A percentile compares a stretch with the other conserved stretches of the same genome.
Evolutionary conservation across 768 basidiomycete genomes (phyloP).

Genomic region (Podaxis sp.): DNA sequence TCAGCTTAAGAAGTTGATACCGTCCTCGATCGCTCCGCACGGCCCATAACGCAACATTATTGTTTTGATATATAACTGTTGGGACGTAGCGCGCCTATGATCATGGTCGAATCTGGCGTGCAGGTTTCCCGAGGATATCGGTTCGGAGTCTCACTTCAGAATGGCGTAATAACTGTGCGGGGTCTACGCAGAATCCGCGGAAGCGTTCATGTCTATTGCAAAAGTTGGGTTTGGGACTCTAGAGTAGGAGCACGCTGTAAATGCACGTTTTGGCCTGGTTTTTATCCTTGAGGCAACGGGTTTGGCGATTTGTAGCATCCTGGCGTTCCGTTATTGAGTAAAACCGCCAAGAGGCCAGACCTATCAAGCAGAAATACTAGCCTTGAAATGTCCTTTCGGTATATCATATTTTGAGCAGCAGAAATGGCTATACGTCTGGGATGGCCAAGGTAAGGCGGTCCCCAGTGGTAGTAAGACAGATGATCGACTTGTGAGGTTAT

Average conservation of each 20-base stretch:
- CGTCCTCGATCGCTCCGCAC: slow-evolving; percentile 77
- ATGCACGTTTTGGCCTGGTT: slow-evolving; percentile 71
- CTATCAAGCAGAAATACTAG: no score
- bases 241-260: not conserved
- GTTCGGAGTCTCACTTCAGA: slow-evolving; percentile 71
- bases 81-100: slow-evolving; percentile 66
- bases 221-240: not conserved
- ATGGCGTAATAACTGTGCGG: slow-evolving; percentile 78
- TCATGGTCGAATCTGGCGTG: slow-evolving; percentile 68
- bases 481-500: no score
- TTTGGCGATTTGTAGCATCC: slow-evolving; percentile 50
- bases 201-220: slow-evolving; percentile 61
- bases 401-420: no score
- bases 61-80: not conserved
- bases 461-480: no score
- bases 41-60: no score
- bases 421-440: no score
- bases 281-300: slow-evolving; percentile 72
- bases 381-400: no score
- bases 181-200: slow-evolving; percentile 62
- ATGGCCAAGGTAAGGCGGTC: no score
- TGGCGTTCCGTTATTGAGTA: no score
- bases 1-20: slow-evolving; percentile 80
- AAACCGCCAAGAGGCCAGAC: no score
- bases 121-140: slow-evolving; percentile 73